phyloP scores from a whole-genome alignment of 164 flowering plant species.

The Echeveria elegans region DNA sequence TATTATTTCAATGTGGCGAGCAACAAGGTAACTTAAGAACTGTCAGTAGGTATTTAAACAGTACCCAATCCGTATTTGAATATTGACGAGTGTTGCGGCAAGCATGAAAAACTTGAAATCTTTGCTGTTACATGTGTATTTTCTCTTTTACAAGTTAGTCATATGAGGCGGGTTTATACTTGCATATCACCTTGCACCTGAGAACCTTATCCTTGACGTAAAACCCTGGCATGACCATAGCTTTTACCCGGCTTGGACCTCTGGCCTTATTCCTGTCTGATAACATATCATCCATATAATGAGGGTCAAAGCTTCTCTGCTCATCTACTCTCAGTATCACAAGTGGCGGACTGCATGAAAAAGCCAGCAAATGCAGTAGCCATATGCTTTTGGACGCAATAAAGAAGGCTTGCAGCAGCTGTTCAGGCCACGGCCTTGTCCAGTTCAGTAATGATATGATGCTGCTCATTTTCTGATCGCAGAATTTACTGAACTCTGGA shows the following conservation, averaged over 20 bases:
- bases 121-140: neutral
- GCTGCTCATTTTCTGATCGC: slow-evolving; percentile 91
- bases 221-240: slow-evolving; percentile 96
- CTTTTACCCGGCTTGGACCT: slow-evolving; percentile 54
- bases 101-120: neutral
- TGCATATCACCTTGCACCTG: slow-evolving; percentile 80
- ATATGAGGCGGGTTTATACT: slow-evolving; percentile 29
- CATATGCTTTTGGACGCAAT: slow-evolving; percentile 85
- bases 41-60: neutral
- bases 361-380: slow-evolving; percentile 88
- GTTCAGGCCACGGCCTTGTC: slow-evolving; percentile 90
- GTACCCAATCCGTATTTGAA: neutral
- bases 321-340: slow-evolving; percentile 72
- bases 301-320: slow-evolving; percentile 53
- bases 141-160: neutral
- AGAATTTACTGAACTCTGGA: slow-evolving; percentile 83
- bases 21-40: neutral
- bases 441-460: slow-evolving; percentile 59
- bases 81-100: neutral
- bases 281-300: slow-evolving; percentile 75
- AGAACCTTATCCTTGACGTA: slow-evolving; percentile 68
- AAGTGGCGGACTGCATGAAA: slow-evolving; percentile 65
- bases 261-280: slow-evolving; percentile 29
- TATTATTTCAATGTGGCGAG: neutral
- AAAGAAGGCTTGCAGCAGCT: slow-evolving; percentile 82